A percentile compares a stretch with the other conserved stretches of the same genome.
These are phyloP conservation scores for Pterulicium gracile DNA, from an alignment of 1,284 basidiomycete genomes.

Conservation along the genomic window DNA sequence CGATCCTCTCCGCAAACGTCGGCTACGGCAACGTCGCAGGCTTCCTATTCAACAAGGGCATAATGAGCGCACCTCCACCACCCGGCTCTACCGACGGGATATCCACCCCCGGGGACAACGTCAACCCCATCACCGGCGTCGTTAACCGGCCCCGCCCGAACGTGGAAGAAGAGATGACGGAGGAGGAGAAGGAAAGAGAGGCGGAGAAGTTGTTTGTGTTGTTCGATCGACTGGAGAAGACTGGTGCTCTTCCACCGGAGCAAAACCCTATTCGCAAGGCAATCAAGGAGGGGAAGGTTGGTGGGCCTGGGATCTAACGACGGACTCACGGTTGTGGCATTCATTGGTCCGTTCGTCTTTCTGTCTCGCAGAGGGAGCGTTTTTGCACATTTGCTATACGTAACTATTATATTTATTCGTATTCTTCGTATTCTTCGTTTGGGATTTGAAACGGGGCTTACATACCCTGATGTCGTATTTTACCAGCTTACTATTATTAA, in stretches of 20 bases:
- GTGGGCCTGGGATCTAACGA: slow-evolving; percentile 7
- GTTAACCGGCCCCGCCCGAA: slow-evolving; percentile 23
- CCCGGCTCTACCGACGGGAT: slow-evolving; percentile 5
- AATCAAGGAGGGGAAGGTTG: slow-evolving; percentile 43
- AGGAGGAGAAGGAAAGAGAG: slow-evolving; percentile 87
- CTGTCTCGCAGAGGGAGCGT: no score
- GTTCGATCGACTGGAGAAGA: slow-evolving; percentile 79
- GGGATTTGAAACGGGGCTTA: no score
- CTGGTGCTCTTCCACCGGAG: slow-evolving; percentile 46
- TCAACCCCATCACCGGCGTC: slow-evolving; percentile 77
- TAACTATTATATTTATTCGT: no score
- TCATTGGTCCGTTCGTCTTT: no score
- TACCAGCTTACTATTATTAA: no score
- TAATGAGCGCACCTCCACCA: slow-evolving; percentile 46
- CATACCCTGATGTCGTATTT: no score
- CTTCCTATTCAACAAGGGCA: slow-evolving; percentile 81
- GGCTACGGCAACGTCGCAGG: slow-evolving; percentile 93
- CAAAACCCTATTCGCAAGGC: slow-evolving; percentile 70
- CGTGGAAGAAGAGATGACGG: slow-evolving; percentile 57
- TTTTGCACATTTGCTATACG: no score
- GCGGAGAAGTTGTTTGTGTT: slow-evolving; percentile 83
- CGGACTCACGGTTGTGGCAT: neutral
- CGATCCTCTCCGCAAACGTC: slow-evolving; percentile 58
- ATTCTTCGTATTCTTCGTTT: no score
- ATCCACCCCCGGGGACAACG: slow-evolving; percentile 13